Percentiles rank a stretch among this genome's conserved stretches.
Conservation (phyloP, 2,329 filamentous ascomycete genomes). For the Colletotrichum falcatum region DNA sequence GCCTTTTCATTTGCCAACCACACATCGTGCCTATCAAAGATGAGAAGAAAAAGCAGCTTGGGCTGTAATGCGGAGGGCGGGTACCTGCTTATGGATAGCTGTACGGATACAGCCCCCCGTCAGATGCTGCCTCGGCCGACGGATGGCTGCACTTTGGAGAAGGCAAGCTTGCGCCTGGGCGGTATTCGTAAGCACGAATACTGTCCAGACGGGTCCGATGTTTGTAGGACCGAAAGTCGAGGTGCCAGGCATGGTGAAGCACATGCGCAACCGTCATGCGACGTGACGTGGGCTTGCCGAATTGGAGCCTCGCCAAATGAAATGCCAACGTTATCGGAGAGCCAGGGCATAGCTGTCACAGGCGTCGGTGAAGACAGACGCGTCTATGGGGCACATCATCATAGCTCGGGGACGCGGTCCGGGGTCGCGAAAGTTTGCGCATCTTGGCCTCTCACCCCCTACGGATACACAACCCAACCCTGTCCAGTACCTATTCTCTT, state of each 20-base stretch:
- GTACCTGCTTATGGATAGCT: conserved; percentile 4
- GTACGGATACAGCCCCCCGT: background rate
- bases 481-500: background rate
- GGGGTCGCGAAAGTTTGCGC: conserved; percentile 5
- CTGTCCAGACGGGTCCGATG: background rate
- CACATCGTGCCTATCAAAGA: background rate
- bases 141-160: conserved; percentile 4
- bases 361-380: conserved; percentile 13
- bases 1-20: background rate
- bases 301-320: conserved; percentile 10
- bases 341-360: conserved; percentile 5
- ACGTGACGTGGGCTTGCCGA: conserved; percentile 29
- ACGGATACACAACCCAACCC: background rate
- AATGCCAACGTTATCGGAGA: conserved; percentile 25
- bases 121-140: background rate
- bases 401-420: conserved; percentile 16
- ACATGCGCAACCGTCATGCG: conserved; percentile 36
- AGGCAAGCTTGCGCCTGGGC: too few relatives aligned
- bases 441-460: background rate
- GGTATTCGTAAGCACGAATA: background rate
- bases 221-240: background rate
- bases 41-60: conserved; percentile 20
- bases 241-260: conserved; percentile 29
- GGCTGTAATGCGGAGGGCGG: conserved; percentile 19
- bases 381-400: background rate